Base-by-base conservation (phyloP, 1,139 yeast species). In the Scheffersomyces illinoinensis region DNA sequence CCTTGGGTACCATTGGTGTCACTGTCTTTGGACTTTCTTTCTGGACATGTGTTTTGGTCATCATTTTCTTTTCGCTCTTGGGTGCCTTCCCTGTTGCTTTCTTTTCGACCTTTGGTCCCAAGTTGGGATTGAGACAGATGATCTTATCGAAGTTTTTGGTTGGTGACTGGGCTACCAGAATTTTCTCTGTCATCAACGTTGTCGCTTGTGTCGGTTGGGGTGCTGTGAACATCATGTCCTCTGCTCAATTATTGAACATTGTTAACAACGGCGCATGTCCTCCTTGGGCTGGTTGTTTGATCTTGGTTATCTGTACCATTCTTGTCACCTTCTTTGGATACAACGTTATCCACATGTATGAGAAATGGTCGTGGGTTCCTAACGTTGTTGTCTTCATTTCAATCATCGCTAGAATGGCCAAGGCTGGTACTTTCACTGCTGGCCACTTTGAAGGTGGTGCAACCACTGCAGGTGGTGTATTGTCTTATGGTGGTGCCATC, bases 141-240 rank as follows among this genome's bases (percentile, higher is more conserved):
- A 82, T 91, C 53, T 73, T 93, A 63, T 86, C 97, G 18, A 84
- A 93, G 65, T 93, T 83, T 75, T 82, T 93, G 70, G 82, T 89
- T 67, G 98, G 98, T 66, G 86, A 88, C 72, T 74, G 80, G 53
- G 88, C 90, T 55, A 88, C 90, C 75, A 84, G 97, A 72, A 80
- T 93, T 59, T 90, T 93, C 70, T 89, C 96, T 19, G 73, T 89
- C 52, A 81, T 93, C 69, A 93, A 93, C 71, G 85, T 88, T 68
- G 75, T 93, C 68, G 96, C 97, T 18, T 91, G 97, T 83, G 85
- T 93, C 63, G 98, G 98, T 64, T 93, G 98, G 98, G 93, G 96
- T 75, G 91, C 97, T 19, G 96, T 92, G 54, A 93, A 93, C 76
- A 90, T 92, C 64, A 91, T 93, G 86, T 90, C 93, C 33, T 87